These are phyloP conservation scores for Debaryomyces tyrocola DNA, from an alignment of 805 yeast species.

Conservation along the genomic window DNA sequence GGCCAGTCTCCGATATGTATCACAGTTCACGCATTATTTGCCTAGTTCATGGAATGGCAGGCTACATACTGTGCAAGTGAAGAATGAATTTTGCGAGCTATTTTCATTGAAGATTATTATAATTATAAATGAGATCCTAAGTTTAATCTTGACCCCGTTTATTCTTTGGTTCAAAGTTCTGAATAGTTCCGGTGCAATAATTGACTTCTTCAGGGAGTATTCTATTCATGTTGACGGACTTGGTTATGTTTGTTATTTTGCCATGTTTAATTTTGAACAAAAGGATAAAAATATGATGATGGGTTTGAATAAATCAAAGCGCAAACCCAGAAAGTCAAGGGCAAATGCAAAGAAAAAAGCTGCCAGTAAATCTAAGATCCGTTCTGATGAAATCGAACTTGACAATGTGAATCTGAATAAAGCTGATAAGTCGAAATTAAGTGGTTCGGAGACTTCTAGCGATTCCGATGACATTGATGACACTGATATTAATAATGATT, in stretches of 20 bases:
- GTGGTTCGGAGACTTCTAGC: constrained; percentile 3
- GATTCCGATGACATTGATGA: constrained; percentile 15
- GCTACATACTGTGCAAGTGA: constrained; percentile 82
- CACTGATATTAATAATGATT: constrained; percentile 20
- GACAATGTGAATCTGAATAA: constrained; percentile 11
- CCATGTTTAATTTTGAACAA: constrained; percentile 82
- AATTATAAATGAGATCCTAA: constrained; percentile 73
- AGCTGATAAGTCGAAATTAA: constrained; percentile 9
- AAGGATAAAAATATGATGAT: constrained; percentile 47
- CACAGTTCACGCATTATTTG: constrained; percentile 85
- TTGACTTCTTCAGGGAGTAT: constrained; percentile 89
- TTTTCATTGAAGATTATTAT: constrained; percentile 74
- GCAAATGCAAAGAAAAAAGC: constrained; percentile 10
- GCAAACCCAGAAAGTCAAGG: constrained; percentile 10
- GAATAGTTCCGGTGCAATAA: constrained; percentile 65
- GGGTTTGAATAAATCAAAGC: constrained; percentile 22
- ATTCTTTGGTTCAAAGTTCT: constrained; percentile 86
- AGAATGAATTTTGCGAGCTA: constrained; percentile 74
- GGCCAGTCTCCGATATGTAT: constrained; percentile 72
- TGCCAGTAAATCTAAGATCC: constrained; percentile 4
- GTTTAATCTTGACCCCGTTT: constrained; percentile 83
- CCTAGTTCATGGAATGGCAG: constrained; percentile 86
- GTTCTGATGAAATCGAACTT: constrained; percentile 13
- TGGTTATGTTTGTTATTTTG: constrained; percentile 92
- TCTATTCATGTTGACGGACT: constrained; percentile 91